Evolutionary conservation across 2,329 filamentous ascomycete species (phyloP).

Genomic region (Hymenoscyphus occultus): DNA sequence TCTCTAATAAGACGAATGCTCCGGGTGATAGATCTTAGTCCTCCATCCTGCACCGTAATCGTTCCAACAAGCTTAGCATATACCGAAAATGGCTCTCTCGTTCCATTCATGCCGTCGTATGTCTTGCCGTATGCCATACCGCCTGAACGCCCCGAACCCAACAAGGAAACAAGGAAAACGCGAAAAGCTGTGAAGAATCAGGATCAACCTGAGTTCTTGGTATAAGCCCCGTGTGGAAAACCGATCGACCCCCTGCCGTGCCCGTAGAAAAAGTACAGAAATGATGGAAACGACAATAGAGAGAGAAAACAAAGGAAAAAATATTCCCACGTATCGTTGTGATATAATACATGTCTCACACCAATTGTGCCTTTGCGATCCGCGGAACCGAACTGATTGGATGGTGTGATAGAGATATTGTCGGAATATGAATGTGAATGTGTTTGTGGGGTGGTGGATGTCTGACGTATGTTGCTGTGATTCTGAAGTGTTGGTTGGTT

Average conservation of each 20-base stretch:
- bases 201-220: conserved; percentile 4
- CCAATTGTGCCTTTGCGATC: background rate
- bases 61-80: background rate
- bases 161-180: too few relatives aligned
- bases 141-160: too few relatives aligned
- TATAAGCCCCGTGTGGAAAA: background rate
- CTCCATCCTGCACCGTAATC: conserved; percentile 1
- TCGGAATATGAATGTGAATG: background rate
- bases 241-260: background rate
- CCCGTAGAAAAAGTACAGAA: background rate
- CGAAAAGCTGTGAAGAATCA: background rate
- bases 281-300: background rate
- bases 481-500: background rate
- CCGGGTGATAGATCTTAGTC: background rate
- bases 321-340: conserved; percentile 3
- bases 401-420: conserved; percentile 1
- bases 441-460: background rate
- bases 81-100: background rate
- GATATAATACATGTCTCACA: conserved; percentile 2
- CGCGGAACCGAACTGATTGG: background rate
- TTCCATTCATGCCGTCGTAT: background rate
- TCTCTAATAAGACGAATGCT: background rate
- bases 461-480: background rate
- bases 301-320: background rate
- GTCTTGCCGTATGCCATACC: background rate